phyloP scores from a whole-genome alignment of 2,329 filamentous ascomycete genomes.

The Fusarium sp. region DNA sequence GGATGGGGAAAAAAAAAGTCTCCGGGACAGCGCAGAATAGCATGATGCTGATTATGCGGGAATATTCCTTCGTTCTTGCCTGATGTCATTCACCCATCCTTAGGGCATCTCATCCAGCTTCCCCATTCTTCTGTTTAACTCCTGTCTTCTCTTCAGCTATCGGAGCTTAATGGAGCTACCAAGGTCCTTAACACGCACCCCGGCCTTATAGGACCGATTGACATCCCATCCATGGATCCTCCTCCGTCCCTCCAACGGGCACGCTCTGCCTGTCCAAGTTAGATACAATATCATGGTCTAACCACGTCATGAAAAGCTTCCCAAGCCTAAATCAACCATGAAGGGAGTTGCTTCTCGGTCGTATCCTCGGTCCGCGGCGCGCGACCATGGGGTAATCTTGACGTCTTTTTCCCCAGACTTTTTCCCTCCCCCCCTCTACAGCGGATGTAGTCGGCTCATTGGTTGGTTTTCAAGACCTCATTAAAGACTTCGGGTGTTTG shows the following conservation, averaged over 20 bases:
- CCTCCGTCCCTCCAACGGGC: constrained; percentile 2
- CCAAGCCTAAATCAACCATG: constrained; percentile 4
- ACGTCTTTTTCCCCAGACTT: constrained; percentile 22
- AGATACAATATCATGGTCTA: not conserved
- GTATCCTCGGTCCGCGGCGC: constrained; percentile 4
- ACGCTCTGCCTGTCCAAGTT: not conserved
- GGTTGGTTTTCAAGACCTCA: not conserved
- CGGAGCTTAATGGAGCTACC: constrained; percentile 18
- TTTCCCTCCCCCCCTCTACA: not conserved
- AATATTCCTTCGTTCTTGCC: not conserved
- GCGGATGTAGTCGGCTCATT: constrained; percentile 4
- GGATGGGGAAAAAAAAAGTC: not conserved
- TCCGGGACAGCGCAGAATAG: not conserved
- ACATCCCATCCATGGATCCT: constrained; percentile 14
- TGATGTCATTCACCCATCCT: not conserved
- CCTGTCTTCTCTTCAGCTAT: not conserved
- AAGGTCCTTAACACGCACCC: constrained; percentile 10
- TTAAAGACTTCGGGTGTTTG: constrained; percentile 18
- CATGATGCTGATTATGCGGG: not conserved
- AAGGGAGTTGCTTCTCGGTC: not conserved
- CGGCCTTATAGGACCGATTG: constrained; percentile 30
- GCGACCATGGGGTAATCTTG: constrained; percentile 9
- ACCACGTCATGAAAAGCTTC: constrained; percentile 11
- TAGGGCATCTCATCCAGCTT: not conserved
- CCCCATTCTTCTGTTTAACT: not conserved